A percentile compares a stretch with the other conserved stretches of the same genome.
Conservation (phyloP, 768 basidiomycete genomes). For the Phlegmacium glaucopus region DNA sequence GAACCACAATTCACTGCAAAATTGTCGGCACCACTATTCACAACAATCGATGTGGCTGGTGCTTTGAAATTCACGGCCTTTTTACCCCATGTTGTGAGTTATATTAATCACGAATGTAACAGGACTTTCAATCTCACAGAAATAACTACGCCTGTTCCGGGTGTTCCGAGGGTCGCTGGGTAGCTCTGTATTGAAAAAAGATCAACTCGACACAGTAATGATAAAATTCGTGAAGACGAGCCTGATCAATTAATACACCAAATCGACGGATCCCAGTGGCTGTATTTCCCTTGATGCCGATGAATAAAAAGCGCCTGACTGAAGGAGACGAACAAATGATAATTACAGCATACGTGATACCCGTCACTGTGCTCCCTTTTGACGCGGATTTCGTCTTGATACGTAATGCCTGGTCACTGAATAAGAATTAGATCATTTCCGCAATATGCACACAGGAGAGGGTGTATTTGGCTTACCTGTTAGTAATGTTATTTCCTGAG, state of each 20-base stretch:
- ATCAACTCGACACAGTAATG: neutral
- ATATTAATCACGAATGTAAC: neutral
- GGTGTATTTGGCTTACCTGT: conserved; percentile 37
- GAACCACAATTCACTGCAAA: neutral
- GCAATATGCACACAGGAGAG: neutral
- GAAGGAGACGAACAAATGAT: neutral
- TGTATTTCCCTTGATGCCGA: conserved; percentile 43
- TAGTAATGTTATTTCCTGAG: conserved; percentile 47
- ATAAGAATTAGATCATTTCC: neutral
- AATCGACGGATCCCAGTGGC: conserved; percentile 44
- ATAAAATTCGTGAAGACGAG: conserved; percentile 12
- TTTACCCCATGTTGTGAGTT: too few relatives aligned
- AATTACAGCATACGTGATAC: conserved; percentile 44
- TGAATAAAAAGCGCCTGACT: neutral
- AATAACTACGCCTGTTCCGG: neutral
- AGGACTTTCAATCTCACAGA: neutral
- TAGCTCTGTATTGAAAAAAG: conserved; percentile 16
- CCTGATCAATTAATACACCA: conserved; percentile 62
- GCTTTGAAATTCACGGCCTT: neutral
- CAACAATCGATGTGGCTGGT: neutral
- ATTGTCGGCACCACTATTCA: neutral
- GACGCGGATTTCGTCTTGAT: conserved; percentile 55
- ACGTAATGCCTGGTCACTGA: conserved; percentile 51
- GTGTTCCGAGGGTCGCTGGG: neutral
- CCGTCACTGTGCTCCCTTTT: conserved; percentile 42